Evolutionary conservation across 129 eudicot genomes (phyloP), one percentile per base, ranked within the genome.

Genomic region (Tanacetum coccineum): DNA sequence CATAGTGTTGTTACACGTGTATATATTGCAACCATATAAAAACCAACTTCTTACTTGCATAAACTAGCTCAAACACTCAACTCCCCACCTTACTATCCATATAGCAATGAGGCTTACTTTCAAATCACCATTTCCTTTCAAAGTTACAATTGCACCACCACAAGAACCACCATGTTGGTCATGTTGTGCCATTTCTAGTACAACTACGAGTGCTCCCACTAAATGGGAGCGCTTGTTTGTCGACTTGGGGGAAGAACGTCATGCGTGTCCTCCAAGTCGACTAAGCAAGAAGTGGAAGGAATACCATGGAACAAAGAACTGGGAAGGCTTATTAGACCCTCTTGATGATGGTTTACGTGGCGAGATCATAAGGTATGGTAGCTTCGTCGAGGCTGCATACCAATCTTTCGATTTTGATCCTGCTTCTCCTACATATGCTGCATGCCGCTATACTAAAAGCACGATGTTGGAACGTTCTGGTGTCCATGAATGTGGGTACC

Each of bases 241-340:
- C 2, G 67, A 48, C 50, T 59, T 7, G 15, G 42, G 51, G 30
- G 74, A 47, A 9, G 17, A 21, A 61, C 64, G 61, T 15, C 62
- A 25, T 36, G 59, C 48, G 6, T 3, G 3, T 15, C 64, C 70
- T 6, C 49, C 47, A 12, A 49, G 36, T 30, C 64, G 73, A 17
- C 70, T 87, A 18, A 78, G 71, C 74, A 32, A 69, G 2, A 61
- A 67, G 53, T 91, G 97, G 97, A 81, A 71, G 87, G 92, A 91
- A 9, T 87, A 78, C 75, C 95, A 87, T 45, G 97, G 97, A 4
- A 4, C 62, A 18, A 72, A 77, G 36, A 82, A 91, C 44, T 91
- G 97, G 97, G 95, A 87, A 40, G 97, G 97, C 4, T 59, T 91
- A 70, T 81, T 91, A 25, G 95, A 91, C 70, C 97, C 97, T 0